These are phyloP conservation scores for Alternaria solani DNA, from an alignment of 2,329 filamentous ascomycete genomes.

Conservation along the genomic window DNA sequence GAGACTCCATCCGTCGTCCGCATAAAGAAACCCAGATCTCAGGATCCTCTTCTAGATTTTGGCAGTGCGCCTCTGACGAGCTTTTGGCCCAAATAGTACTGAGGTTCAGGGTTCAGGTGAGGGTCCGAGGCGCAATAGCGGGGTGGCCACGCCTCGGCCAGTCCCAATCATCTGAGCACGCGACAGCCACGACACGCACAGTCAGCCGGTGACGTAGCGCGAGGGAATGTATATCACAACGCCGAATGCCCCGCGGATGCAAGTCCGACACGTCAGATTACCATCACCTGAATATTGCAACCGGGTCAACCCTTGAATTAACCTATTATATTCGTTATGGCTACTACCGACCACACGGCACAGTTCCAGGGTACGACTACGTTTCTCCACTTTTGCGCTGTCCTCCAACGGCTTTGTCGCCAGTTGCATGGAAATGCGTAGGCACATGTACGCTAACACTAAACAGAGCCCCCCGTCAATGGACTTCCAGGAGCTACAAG, in stretches of 20 bases:
- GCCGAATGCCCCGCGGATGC: neutral
- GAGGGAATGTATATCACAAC: constrained; percentile 10
- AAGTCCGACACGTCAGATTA: neutral
- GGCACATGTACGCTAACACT: neutral
- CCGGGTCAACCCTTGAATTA: neutral
- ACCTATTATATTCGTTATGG: constrained; percentile 8
- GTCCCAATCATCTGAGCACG: constrained; percentile 18
- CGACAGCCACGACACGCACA: constrained; percentile 14
- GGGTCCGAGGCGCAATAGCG: constrained; percentile 3
- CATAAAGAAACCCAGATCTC: neutral
- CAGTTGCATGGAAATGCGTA: neutral
- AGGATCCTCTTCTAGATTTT: neutral
- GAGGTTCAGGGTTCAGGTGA: constrained; percentile 16
- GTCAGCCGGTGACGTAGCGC: constrained; percentile 24
- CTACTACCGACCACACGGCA: constrained; percentile 4
- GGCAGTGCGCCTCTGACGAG: constrained; percentile 6
- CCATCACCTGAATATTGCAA: neutral
- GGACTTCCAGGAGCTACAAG: constrained; percentile 5
- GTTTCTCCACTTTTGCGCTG: neutral
- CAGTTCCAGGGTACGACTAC: constrained; percentile 18
- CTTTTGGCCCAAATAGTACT: constrained; percentile 2
- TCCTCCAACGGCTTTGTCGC: neutral
- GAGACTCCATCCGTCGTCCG: neutral
- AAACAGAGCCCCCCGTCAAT: constrained; percentile 11
- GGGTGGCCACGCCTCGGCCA: constrained; percentile 5